Percentiles rank a stretch among this genome's conserved stretches.
Conservation (phyloP, 139 green algal genomes). For the Chlorella sp. region DNA sequence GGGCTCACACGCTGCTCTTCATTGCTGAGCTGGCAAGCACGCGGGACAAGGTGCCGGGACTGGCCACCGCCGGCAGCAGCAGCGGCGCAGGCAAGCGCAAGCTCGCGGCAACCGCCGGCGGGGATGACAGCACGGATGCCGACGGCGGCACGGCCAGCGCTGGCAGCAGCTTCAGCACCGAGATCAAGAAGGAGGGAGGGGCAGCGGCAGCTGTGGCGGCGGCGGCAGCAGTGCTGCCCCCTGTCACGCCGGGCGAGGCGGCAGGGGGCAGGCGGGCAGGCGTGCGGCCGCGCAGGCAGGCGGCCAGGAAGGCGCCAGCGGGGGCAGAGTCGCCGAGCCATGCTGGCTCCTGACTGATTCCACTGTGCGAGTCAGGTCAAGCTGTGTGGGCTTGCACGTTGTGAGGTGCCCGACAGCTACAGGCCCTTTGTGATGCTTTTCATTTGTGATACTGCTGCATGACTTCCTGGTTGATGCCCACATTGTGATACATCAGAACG, state of each 20-base stretch:
- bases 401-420: too few relatives aligned
- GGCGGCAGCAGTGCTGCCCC: background rate
- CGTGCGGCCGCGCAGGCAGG: background rate
- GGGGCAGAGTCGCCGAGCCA: background rate
- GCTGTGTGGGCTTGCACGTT: too few relatives aligned
- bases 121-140: background rate
- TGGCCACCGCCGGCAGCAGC: background rate
- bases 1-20: constrained; percentile 95
- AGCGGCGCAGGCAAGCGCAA: background rate
- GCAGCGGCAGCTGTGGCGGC: background rate
- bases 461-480: too few relatives aligned
- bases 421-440: too few relatives aligned
- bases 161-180: background rate
- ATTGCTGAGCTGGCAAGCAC: constrained; percentile 82
- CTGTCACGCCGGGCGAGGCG: background rate
- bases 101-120: background rate
- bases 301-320: background rate
- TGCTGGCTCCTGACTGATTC: too few relatives aligned
- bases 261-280: background rate
- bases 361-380: too few relatives aligned
- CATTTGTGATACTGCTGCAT: too few relatives aligned
- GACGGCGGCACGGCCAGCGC: background rate
- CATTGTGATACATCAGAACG: too few relatives aligned
- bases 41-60: constrained; percentile 28
- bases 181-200: background rate